These are phyloP conservation scores for Ambrosia trifida DNA, from an alignment of 129 eudicot species.

Conservation along the genomic window DNA sequence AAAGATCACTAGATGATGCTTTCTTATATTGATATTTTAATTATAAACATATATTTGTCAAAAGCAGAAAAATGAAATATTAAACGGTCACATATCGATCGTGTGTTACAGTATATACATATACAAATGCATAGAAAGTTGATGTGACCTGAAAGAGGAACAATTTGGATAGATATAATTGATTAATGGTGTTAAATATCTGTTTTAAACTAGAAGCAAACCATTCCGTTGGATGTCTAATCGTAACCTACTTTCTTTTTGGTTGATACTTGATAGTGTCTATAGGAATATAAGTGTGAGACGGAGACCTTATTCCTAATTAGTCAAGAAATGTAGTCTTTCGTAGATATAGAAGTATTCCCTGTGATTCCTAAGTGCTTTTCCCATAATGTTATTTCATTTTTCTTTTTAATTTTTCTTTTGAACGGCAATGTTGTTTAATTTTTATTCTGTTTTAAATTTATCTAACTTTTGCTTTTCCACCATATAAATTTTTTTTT, in stretches of 20 bases:
- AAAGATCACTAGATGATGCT: too few relatives aligned
- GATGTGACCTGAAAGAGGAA: not conserved
- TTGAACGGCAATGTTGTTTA: too few relatives aligned
- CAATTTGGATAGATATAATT: not conserved
- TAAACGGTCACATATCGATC: too few relatives aligned
- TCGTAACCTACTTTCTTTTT: conserved; percentile 29
- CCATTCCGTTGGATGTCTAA: conserved; percentile 13
- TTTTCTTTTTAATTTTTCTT: not conserved
- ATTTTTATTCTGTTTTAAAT: not conserved
- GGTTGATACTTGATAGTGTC: conserved; percentile 6
- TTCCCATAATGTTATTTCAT: not conserved
- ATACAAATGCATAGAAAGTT: not conserved
- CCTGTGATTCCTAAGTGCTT: conserved; percentile 17
- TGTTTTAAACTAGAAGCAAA: not conserved
- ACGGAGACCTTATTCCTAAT: not conserved
- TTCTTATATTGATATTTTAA: too few relatives aligned
- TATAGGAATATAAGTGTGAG: conserved; percentile 25
- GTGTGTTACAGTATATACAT: too few relatives aligned
- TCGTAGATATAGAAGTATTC: conserved; percentile 15
- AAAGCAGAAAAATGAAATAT: too few relatives aligned
- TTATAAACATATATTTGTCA: too few relatives aligned
- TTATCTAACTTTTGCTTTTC: conserved; percentile 16
- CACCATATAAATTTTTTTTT: not conserved
- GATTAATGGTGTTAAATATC: not conserved
- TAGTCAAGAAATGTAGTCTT: conserved; percentile 18